A percentile compares a stretch with the other conserved stretches of the same genome.
Evolutionary conservation across 1,284 basidiomycete genomes (phyloP).

Genomic region (Ganoderma sinense): DNA sequence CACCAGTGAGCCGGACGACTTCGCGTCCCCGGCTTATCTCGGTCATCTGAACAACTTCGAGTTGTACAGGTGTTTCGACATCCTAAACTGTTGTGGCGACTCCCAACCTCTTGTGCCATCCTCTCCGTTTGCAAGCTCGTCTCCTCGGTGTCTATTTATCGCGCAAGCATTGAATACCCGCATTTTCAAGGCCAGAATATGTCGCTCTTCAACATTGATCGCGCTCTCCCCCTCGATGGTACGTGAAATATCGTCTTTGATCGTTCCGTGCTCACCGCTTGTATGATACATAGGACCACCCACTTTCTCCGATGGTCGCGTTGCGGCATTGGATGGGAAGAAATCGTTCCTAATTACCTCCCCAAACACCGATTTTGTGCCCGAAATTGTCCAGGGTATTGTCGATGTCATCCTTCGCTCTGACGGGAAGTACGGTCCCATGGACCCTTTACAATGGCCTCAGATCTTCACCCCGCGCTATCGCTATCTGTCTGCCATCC

Average conservation of each 20-base stretch:
- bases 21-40: too few species aligned
- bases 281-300: neutral
- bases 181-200: neutral
- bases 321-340: neutral
- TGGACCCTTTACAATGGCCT: slow-evolving; percentile 16
- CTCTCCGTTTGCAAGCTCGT: neutral
- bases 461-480: slow-evolving; percentile 1
- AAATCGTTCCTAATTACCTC: neutral
- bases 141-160: too few species aligned
- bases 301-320: neutral
- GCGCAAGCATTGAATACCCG: neutral
- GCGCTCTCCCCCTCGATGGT: neutral
- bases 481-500: neutral
- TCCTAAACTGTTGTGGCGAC: neutral
- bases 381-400: neutral
- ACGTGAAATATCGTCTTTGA: neutral
- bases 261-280: neutral
- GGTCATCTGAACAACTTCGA: too few species aligned
- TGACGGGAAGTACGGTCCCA: slow-evolving; percentile 4
- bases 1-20: too few species aligned
- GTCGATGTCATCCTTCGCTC: neutral
- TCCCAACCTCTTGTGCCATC: neutral
- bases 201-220: neutral
- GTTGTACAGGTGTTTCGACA: too few species aligned
- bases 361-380: neutral